These are phyloP conservation scores for Aspergillus clavatus DNA, from an alignment of 2,329 filamentous ascomycete genomes.

Conservation along the genomic window DNA sequence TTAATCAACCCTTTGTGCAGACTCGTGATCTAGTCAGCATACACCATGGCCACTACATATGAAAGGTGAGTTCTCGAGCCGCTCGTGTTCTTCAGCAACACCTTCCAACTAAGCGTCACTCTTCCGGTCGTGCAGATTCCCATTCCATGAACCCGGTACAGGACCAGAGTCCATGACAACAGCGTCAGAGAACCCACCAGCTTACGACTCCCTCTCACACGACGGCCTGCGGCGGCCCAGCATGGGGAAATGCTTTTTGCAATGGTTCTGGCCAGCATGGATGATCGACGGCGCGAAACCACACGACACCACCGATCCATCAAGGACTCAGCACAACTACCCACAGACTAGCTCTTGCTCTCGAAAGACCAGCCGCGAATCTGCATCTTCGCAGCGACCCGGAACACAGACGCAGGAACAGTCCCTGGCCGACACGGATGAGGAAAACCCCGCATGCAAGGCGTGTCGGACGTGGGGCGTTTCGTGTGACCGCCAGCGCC, in stretches of 20 bases:
- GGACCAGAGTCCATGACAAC: not conserved
- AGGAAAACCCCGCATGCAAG: constrained; percentile 17
- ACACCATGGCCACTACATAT: not conserved
- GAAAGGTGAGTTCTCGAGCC: not conserved
- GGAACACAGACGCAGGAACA: not conserved
- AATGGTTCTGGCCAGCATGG: constrained; percentile 21
- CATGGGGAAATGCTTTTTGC: constrained; percentile 10
- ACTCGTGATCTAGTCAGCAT: not conserved
- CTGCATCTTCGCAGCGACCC: too few relatives aligned
- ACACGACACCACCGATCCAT: constrained; percentile 3
- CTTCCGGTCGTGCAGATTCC: not conserved
- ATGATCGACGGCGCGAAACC: constrained; percentile 11
- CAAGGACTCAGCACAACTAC: not conserved
- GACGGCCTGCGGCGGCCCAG: not conserved
- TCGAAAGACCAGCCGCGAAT: not conserved
- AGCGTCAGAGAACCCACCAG: not conserved
- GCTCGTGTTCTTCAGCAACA: too few relatives aligned
- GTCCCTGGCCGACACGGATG: not conserved
- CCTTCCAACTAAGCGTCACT: not conserved
- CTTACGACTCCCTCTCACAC: not conserved
- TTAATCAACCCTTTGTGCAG: too few relatives aligned
- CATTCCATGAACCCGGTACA: not conserved
- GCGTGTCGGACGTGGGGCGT: constrained; percentile 27
- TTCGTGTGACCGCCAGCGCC: constrained; percentile 25
- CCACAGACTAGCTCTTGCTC: not conserved